Percentiles rank a stretch among this genome's conserved stretches.
Evolutionary conservation across 2,329 filamentous ascomycete species (phyloP).

Genomic region (Furcasterigmium furcatum): DNA sequence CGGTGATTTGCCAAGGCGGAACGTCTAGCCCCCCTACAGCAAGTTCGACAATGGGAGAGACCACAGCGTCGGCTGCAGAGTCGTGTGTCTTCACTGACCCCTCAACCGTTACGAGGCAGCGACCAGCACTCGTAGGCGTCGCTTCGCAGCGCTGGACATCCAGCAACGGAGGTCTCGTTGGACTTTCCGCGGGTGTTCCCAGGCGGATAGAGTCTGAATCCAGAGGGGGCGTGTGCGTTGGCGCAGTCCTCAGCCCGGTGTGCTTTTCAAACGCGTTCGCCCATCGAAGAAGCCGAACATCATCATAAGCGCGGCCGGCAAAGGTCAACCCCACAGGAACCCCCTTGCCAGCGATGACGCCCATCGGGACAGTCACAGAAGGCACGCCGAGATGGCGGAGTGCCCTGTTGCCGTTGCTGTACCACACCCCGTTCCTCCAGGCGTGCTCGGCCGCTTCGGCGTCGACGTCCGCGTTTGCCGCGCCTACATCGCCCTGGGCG

Average conservation of each 20-base stretch:
- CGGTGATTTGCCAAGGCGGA: no score
- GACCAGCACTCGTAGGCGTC: no score
- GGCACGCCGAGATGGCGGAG: constrained; percentile 53
- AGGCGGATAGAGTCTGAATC: not conserved
- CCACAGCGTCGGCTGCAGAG: no score
- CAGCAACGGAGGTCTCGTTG: no score
- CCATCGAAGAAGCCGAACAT: constrained; percentile 24
- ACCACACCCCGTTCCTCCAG: constrained; percentile 45
- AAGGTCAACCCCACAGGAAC: constrained; percentile 55
- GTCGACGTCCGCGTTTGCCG: constrained; percentile 4
- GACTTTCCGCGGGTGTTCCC: no score
- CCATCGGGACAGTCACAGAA: constrained; percentile 51
- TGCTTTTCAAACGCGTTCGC: constrained; percentile 6
- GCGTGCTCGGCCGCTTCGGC: constrained; percentile 5
- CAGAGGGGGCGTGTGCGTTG: not conserved
- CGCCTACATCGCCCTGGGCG: constrained; percentile 6
- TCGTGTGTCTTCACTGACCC: no score
- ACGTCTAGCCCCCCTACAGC: no score
- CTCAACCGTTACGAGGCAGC: no score
- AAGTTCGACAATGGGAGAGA: no score
- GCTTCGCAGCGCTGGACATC: no score
- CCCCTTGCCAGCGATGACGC: constrained; percentile 34
- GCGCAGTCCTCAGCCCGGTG: constrained; percentile 15
- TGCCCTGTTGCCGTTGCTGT: constrained; percentile 50
- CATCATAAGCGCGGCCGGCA: constrained; percentile 43